These are phyloP conservation scores for Nannochloris sp. DNA, from an alignment of 139 green algal genomes.

Conservation along the genomic window DNA sequence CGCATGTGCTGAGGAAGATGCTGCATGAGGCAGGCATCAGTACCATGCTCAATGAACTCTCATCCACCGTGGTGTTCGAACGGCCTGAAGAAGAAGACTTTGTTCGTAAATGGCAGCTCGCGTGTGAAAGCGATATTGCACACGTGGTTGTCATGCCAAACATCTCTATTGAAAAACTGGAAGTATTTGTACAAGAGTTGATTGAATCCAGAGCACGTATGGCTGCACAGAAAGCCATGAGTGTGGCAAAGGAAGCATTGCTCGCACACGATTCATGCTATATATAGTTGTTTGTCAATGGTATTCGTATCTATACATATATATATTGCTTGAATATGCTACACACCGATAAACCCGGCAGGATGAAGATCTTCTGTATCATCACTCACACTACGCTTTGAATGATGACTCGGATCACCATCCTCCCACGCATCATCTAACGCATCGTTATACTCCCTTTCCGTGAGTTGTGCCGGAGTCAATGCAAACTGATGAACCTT, in stretches of 20 bases:
- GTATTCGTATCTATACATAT: not conserved
- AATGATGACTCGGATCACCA: slow-evolving; percentile 8
- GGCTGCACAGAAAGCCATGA: slow-evolving; percentile 6
- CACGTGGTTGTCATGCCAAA: slow-evolving; percentile 98
- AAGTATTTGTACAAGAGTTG: slow-evolving; percentile 79
- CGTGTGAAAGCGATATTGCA: slow-evolving; percentile 87
- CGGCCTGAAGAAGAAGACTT: slow-evolving; percentile 74
- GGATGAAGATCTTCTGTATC: not conserved
- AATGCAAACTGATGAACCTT: slow-evolving; percentile 65
- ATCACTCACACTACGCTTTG: not conserved
- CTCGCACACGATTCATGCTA: no score
- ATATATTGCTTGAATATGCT: no score
- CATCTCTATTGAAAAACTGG: slow-evolving; percentile 81
- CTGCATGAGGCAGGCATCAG: slow-evolving; percentile 62
- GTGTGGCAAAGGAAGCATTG: no score
- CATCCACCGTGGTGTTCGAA: slow-evolving; percentile 90
- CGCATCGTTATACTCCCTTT: slow-evolving; percentile 7
- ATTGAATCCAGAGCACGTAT: slow-evolving; percentile 27
- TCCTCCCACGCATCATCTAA: slow-evolving; percentile 29
- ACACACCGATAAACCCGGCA: no score
- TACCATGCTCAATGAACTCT: slow-evolving; percentile 89
- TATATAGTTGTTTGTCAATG: not conserved
- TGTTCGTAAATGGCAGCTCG: slow-evolving; percentile 92
- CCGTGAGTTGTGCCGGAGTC: slow-evolving; percentile 48
- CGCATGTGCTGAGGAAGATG: slow-evolving; percentile 69